A percentile compares a stretch with the other conserved stretches of the same genome.
These are phyloP conservation scores for Yamadazyma triangularis DNA, from an alignment of 1,139 yeast genomes.

Conservation along the genomic window DNA sequence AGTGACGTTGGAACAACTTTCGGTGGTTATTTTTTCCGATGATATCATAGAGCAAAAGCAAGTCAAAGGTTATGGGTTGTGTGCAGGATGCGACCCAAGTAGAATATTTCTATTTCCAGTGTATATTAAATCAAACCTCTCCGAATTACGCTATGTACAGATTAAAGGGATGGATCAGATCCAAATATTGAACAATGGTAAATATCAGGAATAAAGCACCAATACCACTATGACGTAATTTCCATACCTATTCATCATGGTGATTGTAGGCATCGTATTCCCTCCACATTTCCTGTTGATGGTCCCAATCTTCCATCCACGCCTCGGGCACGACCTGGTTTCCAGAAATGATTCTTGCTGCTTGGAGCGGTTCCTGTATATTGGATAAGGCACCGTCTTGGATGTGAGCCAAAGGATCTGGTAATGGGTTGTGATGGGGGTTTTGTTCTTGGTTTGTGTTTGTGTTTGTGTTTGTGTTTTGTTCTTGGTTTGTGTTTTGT, in stretches of 20 bases:
- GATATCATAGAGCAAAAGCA: too few species aligned
- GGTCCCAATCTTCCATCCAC: conserved; percentile 35
- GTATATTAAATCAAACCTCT: too few species aligned
- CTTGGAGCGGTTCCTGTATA: conserved; percentile 30
- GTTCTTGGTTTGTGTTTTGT: conserved; percentile 2
- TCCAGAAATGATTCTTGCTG: conserved; percentile 41
- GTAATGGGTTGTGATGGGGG: conserved; percentile 20
- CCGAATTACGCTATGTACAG: too few species aligned
- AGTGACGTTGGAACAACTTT: too few species aligned
- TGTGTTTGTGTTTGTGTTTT: conserved; percentile 1
- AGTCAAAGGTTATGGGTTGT: too few species aligned
- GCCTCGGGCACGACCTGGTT: conserved; percentile 31
- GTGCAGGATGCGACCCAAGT: too few species aligned
- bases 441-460: conserved; percentile 9
- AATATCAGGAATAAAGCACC: too few species aligned
- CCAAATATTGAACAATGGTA: too few species aligned
- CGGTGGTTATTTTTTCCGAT: too few species aligned
- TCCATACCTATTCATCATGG: conserved; percentile 34
- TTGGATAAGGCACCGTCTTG: conserved; percentile 32
- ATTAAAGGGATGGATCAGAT: too few species aligned
- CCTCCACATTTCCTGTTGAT: conserved; percentile 8
- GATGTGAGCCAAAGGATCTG: conserved; percentile 47
- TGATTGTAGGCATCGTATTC: conserved; percentile 38
- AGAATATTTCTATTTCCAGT: too few species aligned
- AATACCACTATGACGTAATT: too few species aligned